Percentiles rank a stretch among this genome's conserved stretches.
Conservation (phyloP, 108 stramenopile genomes). For the Mediolabrus comicus region DNA sequence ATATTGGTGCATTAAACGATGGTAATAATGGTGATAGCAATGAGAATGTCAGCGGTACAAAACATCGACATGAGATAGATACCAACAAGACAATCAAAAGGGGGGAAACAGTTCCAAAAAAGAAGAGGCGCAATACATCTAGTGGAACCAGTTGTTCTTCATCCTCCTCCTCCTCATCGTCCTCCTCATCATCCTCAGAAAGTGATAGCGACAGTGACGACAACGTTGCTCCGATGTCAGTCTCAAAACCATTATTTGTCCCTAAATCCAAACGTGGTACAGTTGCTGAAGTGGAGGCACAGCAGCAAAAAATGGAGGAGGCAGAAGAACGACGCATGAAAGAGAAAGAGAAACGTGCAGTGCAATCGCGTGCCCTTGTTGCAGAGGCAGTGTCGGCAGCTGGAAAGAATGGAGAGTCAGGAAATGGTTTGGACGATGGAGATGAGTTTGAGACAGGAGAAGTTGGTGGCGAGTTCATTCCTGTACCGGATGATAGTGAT, state of each 20-base stretch:
- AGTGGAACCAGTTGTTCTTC: conserved; percentile 16
- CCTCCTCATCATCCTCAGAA: conserved; percentile 39
- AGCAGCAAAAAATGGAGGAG: conserved; percentile 55
- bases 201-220: conserved; percentile 12
- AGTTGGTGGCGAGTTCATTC: conserved; percentile 28
- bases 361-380: conserved; percentile 79
- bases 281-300: conserved; percentile 47
- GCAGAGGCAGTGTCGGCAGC: conserved; percentile 49
- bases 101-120: background rate
- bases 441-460: conserved; percentile 56
- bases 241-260: conserved; percentile 72
- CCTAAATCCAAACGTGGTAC: conserved; percentile 71
- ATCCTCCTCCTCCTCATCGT: conserved; percentile 37
- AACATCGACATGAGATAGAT: conserved; percentile 12
- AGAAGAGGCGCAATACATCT: background rate
- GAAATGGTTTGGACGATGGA: conserved; percentile 28
- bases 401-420: conserved; percentile 2
- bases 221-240: conserved; percentile 31
- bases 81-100: background rate
- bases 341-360: conserved; percentile 53
- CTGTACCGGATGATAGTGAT: conserved; percentile 51
- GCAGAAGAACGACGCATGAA: conserved; percentile 37
- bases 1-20: background rate
- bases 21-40: background rate
- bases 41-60: background rate